Evolutionary conservation across 345 rosid genomes (phyloP), one percentile per base, ranked within the genome.

Genomic region (Hypericum perforatum): DNA sequence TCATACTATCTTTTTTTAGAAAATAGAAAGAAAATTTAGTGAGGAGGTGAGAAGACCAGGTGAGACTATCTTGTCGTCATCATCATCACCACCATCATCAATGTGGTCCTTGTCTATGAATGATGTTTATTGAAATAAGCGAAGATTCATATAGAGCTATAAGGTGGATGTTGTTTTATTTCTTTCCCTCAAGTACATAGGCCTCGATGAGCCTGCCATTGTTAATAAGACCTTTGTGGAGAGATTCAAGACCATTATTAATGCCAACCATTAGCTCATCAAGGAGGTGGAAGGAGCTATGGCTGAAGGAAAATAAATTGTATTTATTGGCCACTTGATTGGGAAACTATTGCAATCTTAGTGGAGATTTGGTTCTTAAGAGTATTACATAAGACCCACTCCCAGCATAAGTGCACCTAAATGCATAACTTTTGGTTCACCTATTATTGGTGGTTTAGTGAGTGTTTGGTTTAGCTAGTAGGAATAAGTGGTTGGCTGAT

Each of bases 391-490:
- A 7, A 66, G 59, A 54, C 37, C 58, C n/a, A n/a, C n/a, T 5
- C 9, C 12, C 5, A 42, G 7, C 13, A 14, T 8, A 16, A 10
- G 10, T n/a, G 22, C 32, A 16, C 83, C 87, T 41, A 54, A 58
- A 14, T 86, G 98, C 22, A 11, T 91, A 37, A 91, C 98, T 7
- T 91, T 84, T 58, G 96, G 89, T 42, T 89, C 95, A 57, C 98
- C 98, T 36, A 74, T 86, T 11, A 70, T 82, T 6, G 86, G 81
- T 5, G 87, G 82, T 63, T 63, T n/a, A n/a, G n/a, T n/a, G n/a
- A n/a, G n/a, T n/a, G n/a, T n/a, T n/a, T n/a, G n/a, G n/a, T n/a
- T n/a, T n/a, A n/a, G n/a, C n/a, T n/a, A n/a, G n/a, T n/a, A n/a
- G n/a, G n/a, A n/a, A n/a, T n/a, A n/a, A n/a, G n/a, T n/a, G n/a